Base-by-base conservation (phyloP, 2,329 filamentous ascomycete genomes). In the Nannizziopsis barbatae region DNA sequence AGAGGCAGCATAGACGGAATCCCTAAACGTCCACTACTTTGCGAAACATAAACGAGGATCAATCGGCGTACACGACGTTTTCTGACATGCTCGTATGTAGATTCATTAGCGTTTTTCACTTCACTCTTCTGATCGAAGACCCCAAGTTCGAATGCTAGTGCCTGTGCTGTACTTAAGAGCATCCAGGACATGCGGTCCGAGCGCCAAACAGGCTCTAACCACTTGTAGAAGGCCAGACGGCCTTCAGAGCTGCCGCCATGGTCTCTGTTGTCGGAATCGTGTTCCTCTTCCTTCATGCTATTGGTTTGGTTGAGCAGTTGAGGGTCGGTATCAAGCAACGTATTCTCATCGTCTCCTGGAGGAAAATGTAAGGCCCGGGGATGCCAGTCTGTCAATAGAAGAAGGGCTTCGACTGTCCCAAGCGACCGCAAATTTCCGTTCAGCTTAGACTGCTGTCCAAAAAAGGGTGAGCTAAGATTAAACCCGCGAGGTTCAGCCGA, bases 131-230 rank as follows among this genome's bases (percentile, higher is more conserved):
- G 81, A 56, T 96, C 92, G 58, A 96, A 98, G 1, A 98, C 87
- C 9, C 92, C 92, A 30, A 98, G 79, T 65, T 98, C 92, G 56
- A 94, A 94, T 0, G 86, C 87, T 33, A 96, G 72, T 1, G 88
- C 85, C 71, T 90, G 85, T 11, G 87, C 88, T 33, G 88, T 93
- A 60, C 87, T 93, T 27, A 96, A 75, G 11, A 96, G 72, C 87
- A 95, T 95, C 90, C 90, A 95, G 62, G 86, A 94, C 86, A 95
- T 94, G 47, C 88, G 84, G 60, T 95, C 90, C 55, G 84, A 87
- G 57, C 90, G 77, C 87, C 90, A 95, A 7, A 87, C 90, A 2
- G 92, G 92, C 64, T 98, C 92, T 3, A 96, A 78, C 87, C 92
- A 96, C 63, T 87, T 90, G 61, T 95, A 88, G 54, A 95, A 71